Evolutionary conservation across 2,329 filamentous ascomycete genomes (phyloP), one percentile per base, ranked within the genome.

Genomic region (Clonostachys rhizophaga): DNA sequence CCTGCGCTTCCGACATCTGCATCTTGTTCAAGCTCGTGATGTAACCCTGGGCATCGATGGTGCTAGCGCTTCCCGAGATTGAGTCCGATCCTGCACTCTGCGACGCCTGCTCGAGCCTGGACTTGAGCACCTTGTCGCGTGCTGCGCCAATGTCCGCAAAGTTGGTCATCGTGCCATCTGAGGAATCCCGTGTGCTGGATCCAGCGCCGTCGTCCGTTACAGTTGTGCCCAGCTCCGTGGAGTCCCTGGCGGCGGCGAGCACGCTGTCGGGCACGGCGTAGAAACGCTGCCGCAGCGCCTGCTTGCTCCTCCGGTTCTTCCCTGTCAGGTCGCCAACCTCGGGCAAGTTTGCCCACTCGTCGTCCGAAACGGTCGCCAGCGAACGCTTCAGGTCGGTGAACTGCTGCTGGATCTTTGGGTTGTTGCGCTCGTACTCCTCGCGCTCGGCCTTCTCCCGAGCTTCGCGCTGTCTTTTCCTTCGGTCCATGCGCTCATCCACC

Each of bases 221-320:
- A 0, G 89, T 95, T 2, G 91, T 94, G 43, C 91, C 87, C 54
- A 97, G 80, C 61, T 96, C 89, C 5, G 81, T 79, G 3, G 87
- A 79, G 56, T 90, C 89, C 57, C 89, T 78, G 14, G 91, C 92
- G 8, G 90, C 88, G 1, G 92, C 90, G 47, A 99, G 77, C 7
- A 99, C 94, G 60, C 90, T 96, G 67, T 99, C 94, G 1, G 94
- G 95, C 1, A 99, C 94, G 5, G 92, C 94, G 64, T 99, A 99
- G 68, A 96, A 96, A 43, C 89, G 75, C 62, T 94, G 85, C 45
- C 88, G 83, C 55, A 88, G 73, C 42, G 90, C 89, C 67, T 95
- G 86, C 61, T 91, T 91, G 54, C 81, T 85, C 52, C 94, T 79
- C 63, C 91, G 82, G 58, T 95, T 95, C 71, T 94, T 95, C 54